Conservation (phyloP, 495 filamentous ascomycete genomes). For the Talaromyces trachyspermus region DNA sequence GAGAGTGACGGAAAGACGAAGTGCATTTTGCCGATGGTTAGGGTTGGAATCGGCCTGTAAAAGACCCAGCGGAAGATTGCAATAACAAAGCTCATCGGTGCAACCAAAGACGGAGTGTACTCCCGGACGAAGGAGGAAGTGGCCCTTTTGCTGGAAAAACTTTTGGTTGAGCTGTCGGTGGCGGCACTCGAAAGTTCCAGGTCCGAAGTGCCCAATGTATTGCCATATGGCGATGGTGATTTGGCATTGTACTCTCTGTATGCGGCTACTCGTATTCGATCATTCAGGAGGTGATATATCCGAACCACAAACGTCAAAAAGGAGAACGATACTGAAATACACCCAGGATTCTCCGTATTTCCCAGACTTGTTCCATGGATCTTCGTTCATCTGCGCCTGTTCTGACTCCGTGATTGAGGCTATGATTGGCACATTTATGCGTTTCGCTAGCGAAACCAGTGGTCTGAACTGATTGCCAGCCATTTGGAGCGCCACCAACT, state of each 20-base stretch:
- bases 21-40: constrained; percentile 51
- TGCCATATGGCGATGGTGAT: constrained; percentile 3
- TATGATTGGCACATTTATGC: constrained; percentile 65
- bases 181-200: constrained; percentile 60
- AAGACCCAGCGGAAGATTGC: constrained; percentile 78
- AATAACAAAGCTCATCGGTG: constrained; percentile 64
- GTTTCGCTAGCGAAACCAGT: constrained; percentile 50
- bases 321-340: constrained; percentile 69
- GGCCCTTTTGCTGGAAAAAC: constrained; percentile 61
- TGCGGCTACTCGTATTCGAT: constrained; percentile 77
- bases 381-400: constrained; percentile 63
- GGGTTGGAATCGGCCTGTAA: constrained; percentile 72
- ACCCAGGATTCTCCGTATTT: constrained; percentile 87
- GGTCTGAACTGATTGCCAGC: constrained; percentile 2
- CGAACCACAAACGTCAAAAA: constrained; percentile 55
- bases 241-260: constrained; percentile 52
- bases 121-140: constrained; percentile 37
- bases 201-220: constrained; percentile 32
- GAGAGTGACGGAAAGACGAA: constrained; percentile 71
- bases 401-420: constrained; percentile 62
- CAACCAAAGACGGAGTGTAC: constrained; percentile 55
- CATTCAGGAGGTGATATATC: constrained; percentile 77
- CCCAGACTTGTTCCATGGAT: constrained; percentile 72
- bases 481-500: neutral
- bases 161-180: constrained; percentile 59